Base-by-base conservation (phyloP, 1,139 yeast genomes). In the Yamadazyma sp. region DNA sequence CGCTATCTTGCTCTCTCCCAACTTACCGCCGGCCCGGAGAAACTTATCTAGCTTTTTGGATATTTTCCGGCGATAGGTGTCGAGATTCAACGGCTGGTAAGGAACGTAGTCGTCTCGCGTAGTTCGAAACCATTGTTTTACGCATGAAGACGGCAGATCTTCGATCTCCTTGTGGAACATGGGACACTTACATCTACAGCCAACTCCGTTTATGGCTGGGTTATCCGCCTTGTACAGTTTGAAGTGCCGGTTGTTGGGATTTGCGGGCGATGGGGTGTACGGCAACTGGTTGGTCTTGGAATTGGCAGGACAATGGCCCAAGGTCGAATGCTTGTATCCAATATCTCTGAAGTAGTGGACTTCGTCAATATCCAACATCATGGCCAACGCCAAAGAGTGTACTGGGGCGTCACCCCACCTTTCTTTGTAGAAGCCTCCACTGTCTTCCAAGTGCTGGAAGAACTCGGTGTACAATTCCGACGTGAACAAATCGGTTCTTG, bases 401-500 rank as follows among this genome's bases (percentile, higher is more conserved):
- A 89, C 80, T 0, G 96, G 95, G 0, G 96, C 96, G 68, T 89
- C 97, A 1, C 97, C 97, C 96, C 96, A 89, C 54, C 96, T 66
- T 58, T 89, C 96, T 39, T 75, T 74, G 72, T 81, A 87, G 55
- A 89, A 89, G 0, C 97, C 97, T 8, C 91, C 88, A 10, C 81
- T 70, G 10, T 60, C 41, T 42, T 89, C 96, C 39, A 89, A 62
- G 47, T 71, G 78, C 27, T 80, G 62, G 57, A 85, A 87, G 55
- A 83, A 88, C 17, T 71, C 69, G 42, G 78, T 70, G 59, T 89
- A 89, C 18, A 70, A 59, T 10, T 77, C 73, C 17, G 86, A 78
- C 27, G 75, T 71, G 69, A 88, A 89, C 14, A 88, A 59, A 50
- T 82, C 88, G 2, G 87, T 75, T 38, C 87, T 64, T 2, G 96